These are phyloP conservation scores for Chalaropsis ovoidea DNA, from an alignment of 2,329 filamentous ascomycete species.

Conservation along the genomic window DNA sequence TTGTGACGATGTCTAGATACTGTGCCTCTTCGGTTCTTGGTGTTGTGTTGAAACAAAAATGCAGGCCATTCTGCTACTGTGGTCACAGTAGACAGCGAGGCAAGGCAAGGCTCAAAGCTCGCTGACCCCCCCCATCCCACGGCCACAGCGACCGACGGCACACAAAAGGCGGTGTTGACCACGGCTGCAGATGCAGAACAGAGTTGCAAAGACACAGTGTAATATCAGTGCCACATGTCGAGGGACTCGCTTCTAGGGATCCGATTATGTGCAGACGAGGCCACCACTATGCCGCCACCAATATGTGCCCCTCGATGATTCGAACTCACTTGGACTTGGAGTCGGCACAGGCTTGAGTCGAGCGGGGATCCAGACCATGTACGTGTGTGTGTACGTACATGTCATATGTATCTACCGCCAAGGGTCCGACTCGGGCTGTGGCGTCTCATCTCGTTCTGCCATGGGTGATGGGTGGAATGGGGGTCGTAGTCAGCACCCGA, in stretches of 20 bases:
- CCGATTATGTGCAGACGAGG: constrained; percentile 7
- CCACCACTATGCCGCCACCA: background rate
- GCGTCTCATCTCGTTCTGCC: background rate
- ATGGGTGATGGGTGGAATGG: background rate
- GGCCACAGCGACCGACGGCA: background rate
- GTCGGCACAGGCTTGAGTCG: background rate
- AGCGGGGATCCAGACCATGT: background rate
- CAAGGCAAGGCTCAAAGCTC: too few species aligned
- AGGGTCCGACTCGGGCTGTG: constrained; percentile 2
- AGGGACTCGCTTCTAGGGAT: constrained; percentile 4
- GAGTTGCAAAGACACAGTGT: constrained; percentile 9
- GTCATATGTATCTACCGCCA: background rate
- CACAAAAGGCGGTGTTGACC: constrained; percentile 11
- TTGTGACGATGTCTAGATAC: background rate
- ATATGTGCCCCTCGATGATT: background rate
- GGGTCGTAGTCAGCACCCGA: background rate
- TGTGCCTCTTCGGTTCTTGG: background rate
- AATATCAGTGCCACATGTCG: constrained; percentile 4
- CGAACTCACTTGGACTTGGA: background rate
- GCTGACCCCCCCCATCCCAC: background rate
- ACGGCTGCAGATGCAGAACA: background rate
- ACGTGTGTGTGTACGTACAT: background rate
- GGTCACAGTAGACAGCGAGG: background rate
- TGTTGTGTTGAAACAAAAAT: constrained; percentile 3
- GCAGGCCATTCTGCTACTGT: background rate